phyloP scores from a whole-genome alignment of 148 eudicot genomes.

The Cornus florida region DNA sequence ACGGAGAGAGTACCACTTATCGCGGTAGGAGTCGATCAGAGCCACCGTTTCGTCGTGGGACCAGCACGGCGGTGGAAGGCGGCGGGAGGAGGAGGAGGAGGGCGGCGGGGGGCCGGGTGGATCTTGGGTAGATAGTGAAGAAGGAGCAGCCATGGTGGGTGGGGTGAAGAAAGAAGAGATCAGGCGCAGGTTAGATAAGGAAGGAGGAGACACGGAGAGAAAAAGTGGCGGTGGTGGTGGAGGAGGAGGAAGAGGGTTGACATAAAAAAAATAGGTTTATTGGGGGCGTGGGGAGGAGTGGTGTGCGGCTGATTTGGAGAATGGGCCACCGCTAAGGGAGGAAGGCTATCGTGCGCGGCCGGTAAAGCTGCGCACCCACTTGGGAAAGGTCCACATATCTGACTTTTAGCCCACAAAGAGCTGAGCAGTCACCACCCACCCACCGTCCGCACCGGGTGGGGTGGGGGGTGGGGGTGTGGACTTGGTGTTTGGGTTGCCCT shows the following conservation, averaged over 20 bases:
- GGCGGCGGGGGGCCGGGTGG: neutral
- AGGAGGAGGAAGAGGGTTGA: neutral
- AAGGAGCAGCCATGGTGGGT: neutral
- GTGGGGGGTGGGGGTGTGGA: neutral
- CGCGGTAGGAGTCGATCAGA: constrained; percentile 69
- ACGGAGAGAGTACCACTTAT: constrained; percentile 77
- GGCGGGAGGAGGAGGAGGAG: constrained; percentile 35
- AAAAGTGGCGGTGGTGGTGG: neutral
- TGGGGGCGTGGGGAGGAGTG: neutral
- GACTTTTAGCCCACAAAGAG: neutral
- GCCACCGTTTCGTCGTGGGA: constrained; percentile 78
- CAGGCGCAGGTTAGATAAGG: neutral
- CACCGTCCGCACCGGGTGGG: neutral
- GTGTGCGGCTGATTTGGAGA: constrained; percentile 6
- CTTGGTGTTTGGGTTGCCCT: neutral
- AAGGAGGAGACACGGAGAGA: neutral
- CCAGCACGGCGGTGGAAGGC: constrained; percentile 95
- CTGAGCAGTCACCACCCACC: neutral
- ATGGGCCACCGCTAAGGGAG: constrained; percentile 3
- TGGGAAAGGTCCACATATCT: neutral
- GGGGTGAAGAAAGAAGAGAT: neutral
- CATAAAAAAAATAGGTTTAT: neutral
- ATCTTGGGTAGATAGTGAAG: neutral
- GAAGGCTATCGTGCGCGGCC: neutral
- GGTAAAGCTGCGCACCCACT: neutral